Evolutionary conservation across 192 early-diverging fungal species (phyloP).

Genomic region (Gorgonomyces haynaldii): DNA sequence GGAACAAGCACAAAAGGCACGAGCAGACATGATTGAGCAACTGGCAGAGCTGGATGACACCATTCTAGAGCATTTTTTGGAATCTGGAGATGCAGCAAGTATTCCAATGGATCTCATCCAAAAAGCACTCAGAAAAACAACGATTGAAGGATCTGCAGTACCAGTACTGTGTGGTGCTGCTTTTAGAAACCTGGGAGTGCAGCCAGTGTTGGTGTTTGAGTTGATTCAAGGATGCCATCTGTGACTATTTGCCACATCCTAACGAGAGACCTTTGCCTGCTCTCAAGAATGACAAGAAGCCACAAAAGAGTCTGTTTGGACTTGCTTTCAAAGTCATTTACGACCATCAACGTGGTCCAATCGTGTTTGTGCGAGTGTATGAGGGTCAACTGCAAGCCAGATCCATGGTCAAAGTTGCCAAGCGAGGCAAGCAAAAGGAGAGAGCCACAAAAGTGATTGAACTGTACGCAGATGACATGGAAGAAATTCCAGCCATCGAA

Average conservation of each 20-base stretch:
- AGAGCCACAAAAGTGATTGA: constrained; percentile 71
- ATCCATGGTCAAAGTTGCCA: constrained; percentile 54
- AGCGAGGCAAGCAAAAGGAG: constrained; percentile 49
- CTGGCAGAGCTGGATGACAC: constrained; percentile 71
- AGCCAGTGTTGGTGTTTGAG: constrained; percentile 80
- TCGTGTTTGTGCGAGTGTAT: constrained; percentile 88
- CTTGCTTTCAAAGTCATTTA: constrained; percentile 91
- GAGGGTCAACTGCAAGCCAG: constrained; percentile 62
- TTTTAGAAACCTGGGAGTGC: constrained; percentile 84
- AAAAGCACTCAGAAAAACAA: constrained; percentile 58
- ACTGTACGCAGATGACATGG: constrained; percentile 83
- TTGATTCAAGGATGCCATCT: constrained; percentile 80
- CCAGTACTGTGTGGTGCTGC: constrained; percentile 84
- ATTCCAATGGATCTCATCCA: constrained; percentile 52
- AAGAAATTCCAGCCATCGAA: constrained; percentile 61
- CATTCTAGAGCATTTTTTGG: constrained; percentile 76
- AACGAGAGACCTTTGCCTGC: constrained; percentile 55
- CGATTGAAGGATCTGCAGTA: constrained; percentile 52
- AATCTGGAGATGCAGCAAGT: constrained; percentile 43
- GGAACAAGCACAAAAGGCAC: constrained; percentile 31
- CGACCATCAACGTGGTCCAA: constrained; percentile 70
- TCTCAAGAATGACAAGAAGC: background rate
- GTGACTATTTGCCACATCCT: constrained; percentile 77
- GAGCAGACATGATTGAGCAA: constrained; percentile 65
- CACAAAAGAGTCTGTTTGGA: constrained; percentile 49